Evolutionary conservation across 371 early-diverging fungal species (phyloP).

Genomic region (Umbelopsis sp.): DNA sequence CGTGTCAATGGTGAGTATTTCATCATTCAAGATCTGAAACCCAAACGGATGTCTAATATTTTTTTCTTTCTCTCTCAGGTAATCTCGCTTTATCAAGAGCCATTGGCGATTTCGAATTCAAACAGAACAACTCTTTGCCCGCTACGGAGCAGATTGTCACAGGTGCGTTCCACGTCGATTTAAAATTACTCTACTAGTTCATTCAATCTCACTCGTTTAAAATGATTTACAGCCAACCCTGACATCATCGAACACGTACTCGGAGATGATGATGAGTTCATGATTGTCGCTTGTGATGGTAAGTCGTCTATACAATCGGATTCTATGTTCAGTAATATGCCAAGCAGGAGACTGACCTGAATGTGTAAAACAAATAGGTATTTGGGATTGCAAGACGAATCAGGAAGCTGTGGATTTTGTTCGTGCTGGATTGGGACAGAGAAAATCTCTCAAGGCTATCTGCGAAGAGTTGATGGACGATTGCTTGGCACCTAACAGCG

Average conservation of each 20-base stretch:
- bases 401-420: constrained; percentile 88
- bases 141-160: constrained; percentile 94
- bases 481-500: constrained; percentile 85
- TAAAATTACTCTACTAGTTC: background rate
- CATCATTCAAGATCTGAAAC: background rate
- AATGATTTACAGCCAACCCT: constrained; percentile 50
- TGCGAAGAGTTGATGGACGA: constrained; percentile 90
- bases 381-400: constrained; percentile 96
- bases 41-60: background rate
- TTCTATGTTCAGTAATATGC: background rate
- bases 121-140: constrained; percentile 73
- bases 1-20: constrained; percentile 86
- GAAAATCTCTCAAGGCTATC: constrained; percentile 60
- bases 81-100: constrained; percentile 96
- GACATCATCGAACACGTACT: constrained; percentile 73
- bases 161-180: constrained; percentile 31
- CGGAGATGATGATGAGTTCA: constrained; percentile 82
- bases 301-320: constrained; percentile 17
- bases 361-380: constrained; percentile 55
- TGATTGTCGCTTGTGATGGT: constrained; percentile 97
- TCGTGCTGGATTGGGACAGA: constrained; percentile 62
- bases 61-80: constrained; percentile 38
- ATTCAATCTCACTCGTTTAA: background rate
- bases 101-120: constrained; percentile 98
- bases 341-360: background rate